Evolutionary conservation across 345 rosid species (phyloP).

Genomic region (Lumnitzera racemosa): DNA sequence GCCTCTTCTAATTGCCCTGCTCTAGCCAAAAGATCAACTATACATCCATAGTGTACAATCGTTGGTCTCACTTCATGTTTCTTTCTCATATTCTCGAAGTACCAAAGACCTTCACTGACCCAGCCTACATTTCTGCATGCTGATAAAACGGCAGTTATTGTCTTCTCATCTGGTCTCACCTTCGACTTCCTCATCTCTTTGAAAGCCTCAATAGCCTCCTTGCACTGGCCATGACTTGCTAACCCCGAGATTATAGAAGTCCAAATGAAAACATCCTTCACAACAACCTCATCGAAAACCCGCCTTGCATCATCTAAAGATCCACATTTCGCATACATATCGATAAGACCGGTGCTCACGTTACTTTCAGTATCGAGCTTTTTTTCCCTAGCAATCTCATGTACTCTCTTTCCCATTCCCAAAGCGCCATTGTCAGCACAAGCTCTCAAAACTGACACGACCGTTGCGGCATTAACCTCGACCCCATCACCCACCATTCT

Average conservation of each 20-base stretch:
- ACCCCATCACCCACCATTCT: constrained; percentile 23
- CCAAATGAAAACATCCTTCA: constrained; percentile 22
- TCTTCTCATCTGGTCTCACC: constrained; percentile 22
- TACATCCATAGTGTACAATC: constrained; percentile 26
- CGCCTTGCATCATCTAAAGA: constrained; percentile 16
- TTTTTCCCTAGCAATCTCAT: constrained; percentile 15
- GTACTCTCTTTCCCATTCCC: constrained; percentile 19
- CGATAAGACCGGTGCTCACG: constrained; percentile 4
- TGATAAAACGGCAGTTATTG: constrained; percentile 22
- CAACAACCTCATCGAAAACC: constrained; percentile 13
- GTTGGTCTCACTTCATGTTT: constrained; percentile 17
- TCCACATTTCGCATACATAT: constrained; percentile 29
- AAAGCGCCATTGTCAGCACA: constrained; percentile 26
- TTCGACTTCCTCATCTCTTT: constrained; percentile 12
- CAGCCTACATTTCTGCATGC: constrained; percentile 24
- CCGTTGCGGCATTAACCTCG: constrained; percentile 15
- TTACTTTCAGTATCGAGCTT: constrained; percentile 6
- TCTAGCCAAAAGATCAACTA: constrained; percentile 32
- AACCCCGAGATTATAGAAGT: constrained; percentile 21
- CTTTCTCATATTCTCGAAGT: constrained; percentile 22
- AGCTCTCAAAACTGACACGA: constrained; percentile 26
- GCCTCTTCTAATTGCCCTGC: constrained; percentile 19
- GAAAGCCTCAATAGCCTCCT: constrained; percentile 18
- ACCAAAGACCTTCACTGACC: constrained; percentile 19
- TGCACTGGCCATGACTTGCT: constrained; percentile 25